phyloP scores from a whole-genome alignment of 441 rosid species.

The Erodium texanum region DNA sequence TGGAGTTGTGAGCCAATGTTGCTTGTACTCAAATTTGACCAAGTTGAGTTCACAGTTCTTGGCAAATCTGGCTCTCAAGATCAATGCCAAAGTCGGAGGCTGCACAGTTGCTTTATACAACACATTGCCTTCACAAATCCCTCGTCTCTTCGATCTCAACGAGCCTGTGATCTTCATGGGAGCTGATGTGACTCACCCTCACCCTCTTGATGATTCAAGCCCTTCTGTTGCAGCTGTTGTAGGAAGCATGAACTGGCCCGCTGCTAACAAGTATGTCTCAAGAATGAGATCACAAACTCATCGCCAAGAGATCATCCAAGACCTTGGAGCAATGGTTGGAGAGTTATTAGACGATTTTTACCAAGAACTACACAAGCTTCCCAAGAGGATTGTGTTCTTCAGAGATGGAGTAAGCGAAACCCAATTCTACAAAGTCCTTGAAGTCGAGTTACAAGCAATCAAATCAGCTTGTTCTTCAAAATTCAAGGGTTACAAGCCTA shows the following conservation, averaged over 20 bases:
- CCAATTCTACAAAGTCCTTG: slow-evolving; percentile 50
- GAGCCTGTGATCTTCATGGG: slow-evolving; percentile 77
- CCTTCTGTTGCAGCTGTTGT: slow-evolving; percentile 74
- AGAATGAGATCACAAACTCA: slow-evolving; percentile 67
- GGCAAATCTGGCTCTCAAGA: slow-evolving; percentile 62
- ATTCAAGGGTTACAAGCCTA: slow-evolving; percentile 38
- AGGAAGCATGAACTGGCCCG: slow-evolving; percentile 77
- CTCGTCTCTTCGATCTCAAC: slow-evolving; percentile 42
- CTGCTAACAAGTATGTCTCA: slow-evolving; percentile 56
- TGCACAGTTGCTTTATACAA: slow-evolving; percentile 76
- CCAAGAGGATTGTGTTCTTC: slow-evolving; percentile 55
- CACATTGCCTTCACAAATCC: slow-evolving; percentile 69
- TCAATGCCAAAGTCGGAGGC: slow-evolving; percentile 72
- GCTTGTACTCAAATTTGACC: slow-evolving; percentile 51
- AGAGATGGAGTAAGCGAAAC: slow-evolving; percentile 72
- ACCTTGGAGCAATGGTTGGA: slow-evolving; percentile 53
- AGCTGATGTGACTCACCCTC: slow-evolving; percentile 72
- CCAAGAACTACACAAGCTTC: slow-evolving; percentile 52
- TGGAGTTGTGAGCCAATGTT: slow-evolving; percentile 62
- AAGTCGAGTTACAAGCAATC: slow-evolving; percentile 53
- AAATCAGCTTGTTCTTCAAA: slow-evolving; percentile 37
- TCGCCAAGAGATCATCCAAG: slow-evolving; percentile 60
- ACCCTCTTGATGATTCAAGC: slow-evolving; percentile 60
- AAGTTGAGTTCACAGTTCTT: slow-evolving; percentile 58
- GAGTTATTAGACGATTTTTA: slow-evolving; percentile 68